These are phyloP conservation scores for Collybia sordida DNA, from an alignment of 768 basidiomycete genomes.

Conservation along the genomic window DNA sequence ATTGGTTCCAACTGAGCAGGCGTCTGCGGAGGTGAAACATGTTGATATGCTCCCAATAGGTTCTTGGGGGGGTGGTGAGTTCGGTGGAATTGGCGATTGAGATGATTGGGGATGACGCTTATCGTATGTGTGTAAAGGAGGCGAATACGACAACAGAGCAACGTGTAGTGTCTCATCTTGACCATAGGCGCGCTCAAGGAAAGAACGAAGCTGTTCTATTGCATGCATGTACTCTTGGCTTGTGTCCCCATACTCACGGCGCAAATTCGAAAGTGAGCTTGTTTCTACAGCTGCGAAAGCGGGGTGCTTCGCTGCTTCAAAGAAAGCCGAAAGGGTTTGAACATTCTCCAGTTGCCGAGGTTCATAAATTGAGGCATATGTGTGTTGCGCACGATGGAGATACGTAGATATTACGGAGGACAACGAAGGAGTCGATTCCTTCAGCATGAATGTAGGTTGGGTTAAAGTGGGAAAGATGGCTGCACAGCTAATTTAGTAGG, in stretches of 20 bases:
- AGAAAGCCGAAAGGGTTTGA: conserved; percentile 47
- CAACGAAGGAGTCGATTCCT: conserved; percentile 35
- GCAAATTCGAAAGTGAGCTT: conserved; percentile 47
- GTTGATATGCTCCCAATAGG: conserved; percentile 61
- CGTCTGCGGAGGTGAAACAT: conserved; percentile 55
- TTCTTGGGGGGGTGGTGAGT: conserved; percentile 41
- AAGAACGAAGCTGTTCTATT: conserved; percentile 40
- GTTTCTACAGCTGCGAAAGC: conserved; percentile 68
- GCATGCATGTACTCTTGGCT: conserved; percentile 58
- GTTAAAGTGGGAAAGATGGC: conserved; percentile 59
- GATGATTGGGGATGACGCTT: conserved; percentile 44
- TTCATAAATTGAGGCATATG: conserved; percentile 55
- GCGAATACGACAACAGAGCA: conserved; percentile 53
- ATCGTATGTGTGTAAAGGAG: conserved; percentile 17
- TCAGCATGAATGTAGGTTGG: conserved; percentile 45
- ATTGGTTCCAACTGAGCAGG: conserved; percentile 62
- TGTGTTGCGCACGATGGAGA: conserved; percentile 54
- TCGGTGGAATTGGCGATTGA: conserved; percentile 47
- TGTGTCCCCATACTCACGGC: conserved; percentile 40
- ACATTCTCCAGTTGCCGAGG: conserved; percentile 27
- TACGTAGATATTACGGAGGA: conserved; percentile 58
- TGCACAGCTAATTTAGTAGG: conserved; percentile 23
- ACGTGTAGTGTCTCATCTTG: conserved; percentile 38
- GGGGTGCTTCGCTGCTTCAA: conserved; percentile 47
- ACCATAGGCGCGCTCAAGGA: conserved; percentile 44